Conservation (phyloP, 176 grass and related monocot genomes). For the Canna indica region DNA sequence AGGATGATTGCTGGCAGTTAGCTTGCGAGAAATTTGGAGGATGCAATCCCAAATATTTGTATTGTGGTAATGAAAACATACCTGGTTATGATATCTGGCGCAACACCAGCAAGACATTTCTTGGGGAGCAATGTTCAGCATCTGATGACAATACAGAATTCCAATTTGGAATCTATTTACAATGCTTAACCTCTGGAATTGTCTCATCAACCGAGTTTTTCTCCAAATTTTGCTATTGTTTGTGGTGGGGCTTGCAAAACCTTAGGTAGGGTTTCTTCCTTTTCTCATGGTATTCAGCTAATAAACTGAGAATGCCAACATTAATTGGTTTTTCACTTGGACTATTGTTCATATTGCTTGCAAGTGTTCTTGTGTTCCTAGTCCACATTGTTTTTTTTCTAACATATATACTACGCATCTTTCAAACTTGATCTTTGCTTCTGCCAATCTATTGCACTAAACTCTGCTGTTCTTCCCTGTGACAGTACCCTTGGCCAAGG, state of each 20-base stretch:
- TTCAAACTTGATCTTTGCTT: neutral
- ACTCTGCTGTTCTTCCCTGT: too few relatives aligned
- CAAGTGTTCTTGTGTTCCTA: neutral
- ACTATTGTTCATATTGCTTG: neutral
- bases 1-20: conserved; percentile 55
- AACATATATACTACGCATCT: neutral
- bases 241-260: conserved; percentile 91
- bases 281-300: neutral
- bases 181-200: conserved; percentile 47
- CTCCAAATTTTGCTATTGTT: conserved; percentile 64
- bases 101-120: conserved; percentile 33
- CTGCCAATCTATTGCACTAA: neutral
- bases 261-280: conserved; percentile 37
- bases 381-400: neutral
- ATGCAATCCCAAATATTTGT: conserved; percentile 53
- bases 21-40: conserved; percentile 35
- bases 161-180: conserved; percentile 64
- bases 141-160: conserved; percentile 29
- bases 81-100: conserved; percentile 39
- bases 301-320: neutral
- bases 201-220: conserved; percentile 29
- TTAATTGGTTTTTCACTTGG: neutral
- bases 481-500: conserved; percentile 68
- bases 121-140: conserved; percentile 38
- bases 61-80: conserved; percentile 36